Percentiles rank a stretch among this genome's conserved stretches.
Conservation (phyloP, 1,139 yeast genomes). For the Eremothecium cymbalariae region DNA sequence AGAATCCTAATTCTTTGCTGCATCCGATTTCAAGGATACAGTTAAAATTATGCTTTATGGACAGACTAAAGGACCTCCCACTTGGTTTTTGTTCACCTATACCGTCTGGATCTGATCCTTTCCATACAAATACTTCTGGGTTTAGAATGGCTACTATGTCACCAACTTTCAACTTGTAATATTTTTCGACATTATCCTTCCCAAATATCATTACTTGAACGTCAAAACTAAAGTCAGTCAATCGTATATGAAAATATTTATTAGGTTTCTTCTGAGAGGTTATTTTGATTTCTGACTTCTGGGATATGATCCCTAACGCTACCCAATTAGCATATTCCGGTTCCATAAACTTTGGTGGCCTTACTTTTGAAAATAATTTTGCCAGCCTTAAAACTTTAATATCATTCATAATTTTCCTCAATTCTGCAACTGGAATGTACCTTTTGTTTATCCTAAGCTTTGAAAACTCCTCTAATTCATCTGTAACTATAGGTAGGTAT, state of each 20-base stretch:
- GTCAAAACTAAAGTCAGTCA: slow-evolving; percentile 60
- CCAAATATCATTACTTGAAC: slow-evolving; percentile 60
- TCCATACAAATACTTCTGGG: slow-evolving; percentile 50
- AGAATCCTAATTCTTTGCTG: slow-evolving; percentile 61
- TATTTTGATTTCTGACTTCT: slow-evolving; percentile 48
- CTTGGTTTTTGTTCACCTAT: slow-evolving; percentile 3
- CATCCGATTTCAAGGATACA: slow-evolving; percentile 65
- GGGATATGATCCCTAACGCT: slow-evolving; percentile 55
- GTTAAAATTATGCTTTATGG: slow-evolving; percentile 44
- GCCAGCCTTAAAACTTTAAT: slow-evolving; percentile 48
- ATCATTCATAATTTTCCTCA: slow-evolving; percentile 36
- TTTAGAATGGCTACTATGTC: slow-evolving; percentile 67
- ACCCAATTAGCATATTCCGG: slow-evolving; percentile 74
- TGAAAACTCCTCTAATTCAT: slow-evolving; percentile 34
- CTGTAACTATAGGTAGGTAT: slow-evolving; percentile 23
- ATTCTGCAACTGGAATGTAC: slow-evolving; percentile 36
- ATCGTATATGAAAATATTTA: slow-evolving; percentile 52
- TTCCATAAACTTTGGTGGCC: slow-evolving; percentile 59
- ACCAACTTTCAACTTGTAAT: slow-evolving; percentile 68
- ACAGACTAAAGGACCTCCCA: slow-evolving; percentile 47
- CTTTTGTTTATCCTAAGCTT: slow-evolving; percentile 37
- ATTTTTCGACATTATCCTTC: slow-evolving; percentile 50
- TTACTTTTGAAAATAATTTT: slow-evolving; percentile 55
- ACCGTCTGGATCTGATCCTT: slow-evolving; percentile 24
- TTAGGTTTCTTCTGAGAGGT: slow-evolving; percentile 37